These are phyloP conservation scores for Leccinum olivaceopallidum DNA, from an alignment of 768 basidiomycete genomes.

Conservation along the genomic window DNA sequence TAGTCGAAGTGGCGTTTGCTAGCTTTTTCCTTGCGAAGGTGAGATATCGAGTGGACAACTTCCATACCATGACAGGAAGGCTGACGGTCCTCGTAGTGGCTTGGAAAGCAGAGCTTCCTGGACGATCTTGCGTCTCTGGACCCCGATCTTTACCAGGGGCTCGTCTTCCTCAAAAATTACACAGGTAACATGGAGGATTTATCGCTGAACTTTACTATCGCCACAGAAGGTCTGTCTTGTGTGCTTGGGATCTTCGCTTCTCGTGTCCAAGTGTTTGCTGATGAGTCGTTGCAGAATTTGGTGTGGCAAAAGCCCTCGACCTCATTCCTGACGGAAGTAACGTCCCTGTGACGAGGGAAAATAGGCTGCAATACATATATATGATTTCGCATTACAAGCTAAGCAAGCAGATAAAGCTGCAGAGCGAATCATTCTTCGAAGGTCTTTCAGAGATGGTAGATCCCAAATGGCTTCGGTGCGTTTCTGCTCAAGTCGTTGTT, in stretches of 20 bases:
- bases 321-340: conserved; percentile 82
- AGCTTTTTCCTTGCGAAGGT: conserved; percentile 93
- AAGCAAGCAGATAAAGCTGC: conserved; percentile 82
- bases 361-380: conserved; percentile 87
- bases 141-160: conserved; percentile 87
- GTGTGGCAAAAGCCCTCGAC: conserved; percentile 71
- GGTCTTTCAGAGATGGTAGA: conserved; percentile 93
- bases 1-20: conserved; percentile 94
- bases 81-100: conserved; percentile 58
- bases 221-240: conserved; percentile 66
- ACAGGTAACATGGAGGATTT: conserved; percentile 84
- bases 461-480: conserved; percentile 78
- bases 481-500: not conserved
- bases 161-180: conserved; percentile 93
- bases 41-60: conserved; percentile 6
- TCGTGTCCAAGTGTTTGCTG: not conserved
- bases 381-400: conserved; percentile 87
- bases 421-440: conserved; percentile 86
- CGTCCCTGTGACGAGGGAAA: conserved; percentile 84
- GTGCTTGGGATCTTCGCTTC: not conserved
- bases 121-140: conserved; percentile 93
- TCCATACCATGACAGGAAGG: not conserved
- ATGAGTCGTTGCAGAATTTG: conserved; percentile 61
- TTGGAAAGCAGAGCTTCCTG: conserved; percentile 87
- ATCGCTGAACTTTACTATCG: conserved; percentile 86